These are phyloP conservation scores for Aspergillus tamarii DNA, from an alignment of 2,329 filamentous ascomycete species.

Conservation along the genomic window DNA sequence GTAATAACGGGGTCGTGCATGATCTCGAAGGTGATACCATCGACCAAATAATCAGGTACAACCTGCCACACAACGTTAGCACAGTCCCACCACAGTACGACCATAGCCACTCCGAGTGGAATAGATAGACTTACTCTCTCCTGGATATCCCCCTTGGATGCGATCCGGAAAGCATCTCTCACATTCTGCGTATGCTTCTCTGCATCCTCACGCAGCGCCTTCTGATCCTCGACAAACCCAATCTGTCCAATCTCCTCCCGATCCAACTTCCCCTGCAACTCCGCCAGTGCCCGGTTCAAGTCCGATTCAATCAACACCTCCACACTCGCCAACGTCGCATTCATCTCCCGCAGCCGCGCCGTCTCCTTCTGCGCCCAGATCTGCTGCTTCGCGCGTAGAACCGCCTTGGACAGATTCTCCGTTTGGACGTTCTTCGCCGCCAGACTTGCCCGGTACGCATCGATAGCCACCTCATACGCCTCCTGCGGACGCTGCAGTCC, in stretches of 20 bases:
- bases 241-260: slow-evolving; percentile 56
- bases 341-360: slow-evolving; percentile 49
- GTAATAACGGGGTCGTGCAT: slow-evolving; percentile 57
- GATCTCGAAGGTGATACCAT: slow-evolving; percentile 54
- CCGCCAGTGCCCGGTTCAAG: slow-evolving; percentile 39
- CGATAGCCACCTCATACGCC: slow-evolving; percentile 70
- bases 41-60: slow-evolving; percentile 53
- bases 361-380: slow-evolving; percentile 78
- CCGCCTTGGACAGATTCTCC: slow-evolving; percentile 70
- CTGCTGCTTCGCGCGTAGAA: slow-evolving; percentile 80
- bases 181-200: slow-evolving; percentile 52
- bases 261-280: slow-evolving; percentile 39
- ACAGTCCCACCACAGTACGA: not conserved
- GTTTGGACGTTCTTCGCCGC: slow-evolving; percentile 67
- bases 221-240: slow-evolving; percentile 70
- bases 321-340: slow-evolving; percentile 43
- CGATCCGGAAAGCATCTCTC: slow-evolving; percentile 47
- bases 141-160: slow-evolving; percentile 44
- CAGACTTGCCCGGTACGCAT: slow-evolving; percentile 73
- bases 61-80: slow-evolving; percentile 33
- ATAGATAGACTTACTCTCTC: slow-evolving; percentile 42
- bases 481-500: slow-evolving; percentile 71
- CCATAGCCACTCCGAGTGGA: not conserved
- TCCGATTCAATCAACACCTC: slow-evolving; percentile 47
- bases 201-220: slow-evolving; percentile 56